Conservation (phyloP, 2,329 filamentous ascomycete genomes). For the Stromatinia cepivora region DNA sequence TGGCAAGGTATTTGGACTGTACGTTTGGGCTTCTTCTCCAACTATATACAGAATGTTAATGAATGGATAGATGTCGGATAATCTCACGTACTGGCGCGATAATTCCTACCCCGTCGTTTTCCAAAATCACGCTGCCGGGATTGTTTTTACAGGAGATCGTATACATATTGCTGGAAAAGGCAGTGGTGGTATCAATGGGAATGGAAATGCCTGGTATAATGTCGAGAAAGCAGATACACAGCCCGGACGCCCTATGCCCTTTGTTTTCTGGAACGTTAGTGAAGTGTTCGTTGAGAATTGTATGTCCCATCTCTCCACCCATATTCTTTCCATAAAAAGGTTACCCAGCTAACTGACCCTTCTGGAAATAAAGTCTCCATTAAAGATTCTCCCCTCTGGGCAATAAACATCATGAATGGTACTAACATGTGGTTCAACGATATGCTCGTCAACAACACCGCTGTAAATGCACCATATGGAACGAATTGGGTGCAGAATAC, state of each 20-base stretch:
- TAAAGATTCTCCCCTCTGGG: conserved; percentile 54
- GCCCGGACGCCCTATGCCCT: conserved; percentile 56
- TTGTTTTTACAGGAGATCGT: conserved; percentile 51
- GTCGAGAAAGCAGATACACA: conserved; percentile 49
- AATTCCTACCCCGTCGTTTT: conserved; percentile 55
- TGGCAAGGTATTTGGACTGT: conserved; percentile 55
- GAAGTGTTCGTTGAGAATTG: conserved; percentile 54
- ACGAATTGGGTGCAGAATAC: conserved; percentile 57
- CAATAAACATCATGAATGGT: conserved; percentile 58
- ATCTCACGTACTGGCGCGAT: conserved; percentile 56
- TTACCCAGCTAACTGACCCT: background rate
- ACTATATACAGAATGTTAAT: background rate
- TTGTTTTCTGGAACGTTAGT: conserved; percentile 59
- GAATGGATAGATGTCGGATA: conserved; percentile 46
- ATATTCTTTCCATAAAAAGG: background rate
- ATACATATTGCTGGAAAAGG: conserved; percentile 54
- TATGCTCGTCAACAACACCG: conserved; percentile 53
- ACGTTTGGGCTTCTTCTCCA: conserved; percentile 23
- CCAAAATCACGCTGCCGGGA: conserved; percentile 56
- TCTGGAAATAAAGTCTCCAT: conserved; percentile 43
- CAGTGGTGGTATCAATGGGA: conserved; percentile 55
- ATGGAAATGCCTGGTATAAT: conserved; percentile 56
- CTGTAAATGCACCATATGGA: conserved; percentile 51
- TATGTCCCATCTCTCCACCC: conserved; percentile 24
- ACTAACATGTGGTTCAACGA: conserved; percentile 54